Conservation (phyloP, 169 alveolate genomes). For the Cystoisospora suis region DNA sequence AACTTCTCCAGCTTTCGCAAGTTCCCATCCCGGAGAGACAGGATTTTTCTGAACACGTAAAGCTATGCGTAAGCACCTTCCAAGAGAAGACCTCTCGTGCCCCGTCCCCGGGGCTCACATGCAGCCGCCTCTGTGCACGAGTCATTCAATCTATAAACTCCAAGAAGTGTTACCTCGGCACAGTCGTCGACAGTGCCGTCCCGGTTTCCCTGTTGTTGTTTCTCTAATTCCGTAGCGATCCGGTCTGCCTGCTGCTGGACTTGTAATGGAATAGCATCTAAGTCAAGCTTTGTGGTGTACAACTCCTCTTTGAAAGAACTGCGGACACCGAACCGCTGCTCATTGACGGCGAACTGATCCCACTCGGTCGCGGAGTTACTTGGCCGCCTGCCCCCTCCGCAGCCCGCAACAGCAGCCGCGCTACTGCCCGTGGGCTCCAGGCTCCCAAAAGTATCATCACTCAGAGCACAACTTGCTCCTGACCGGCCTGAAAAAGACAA, state of each 20-base stretch:
- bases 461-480: background rate
- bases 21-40: too few species aligned
- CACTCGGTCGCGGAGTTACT: conserved; percentile 2
- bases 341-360: conserved; percentile 58
- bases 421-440: background rate
- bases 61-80: too few species aligned
- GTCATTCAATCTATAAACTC: too few species aligned
- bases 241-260: conserved; percentile 36
- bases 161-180: background rate
- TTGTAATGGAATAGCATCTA: conserved; percentile 24
- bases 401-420: background rate
- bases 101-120: too few species aligned
- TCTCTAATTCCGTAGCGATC: conserved; percentile 50
- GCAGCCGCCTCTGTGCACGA: too few species aligned
- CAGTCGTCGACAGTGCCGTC: conserved; percentile 8
- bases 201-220: conserved; percentile 31
- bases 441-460: background rate
- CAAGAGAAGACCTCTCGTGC: too few species aligned
- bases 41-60: too few species aligned
- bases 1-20: too few species aligned
- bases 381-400: conserved; percentile 3
- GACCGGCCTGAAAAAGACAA: background rate
- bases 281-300: conserved; percentile 56
- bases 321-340: conserved; percentile 41
- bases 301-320: conserved; percentile 53